phyloP scores from a whole-genome alignment of 352 stramenopile genomes.

The Labyrinthula sp. region DNA sequence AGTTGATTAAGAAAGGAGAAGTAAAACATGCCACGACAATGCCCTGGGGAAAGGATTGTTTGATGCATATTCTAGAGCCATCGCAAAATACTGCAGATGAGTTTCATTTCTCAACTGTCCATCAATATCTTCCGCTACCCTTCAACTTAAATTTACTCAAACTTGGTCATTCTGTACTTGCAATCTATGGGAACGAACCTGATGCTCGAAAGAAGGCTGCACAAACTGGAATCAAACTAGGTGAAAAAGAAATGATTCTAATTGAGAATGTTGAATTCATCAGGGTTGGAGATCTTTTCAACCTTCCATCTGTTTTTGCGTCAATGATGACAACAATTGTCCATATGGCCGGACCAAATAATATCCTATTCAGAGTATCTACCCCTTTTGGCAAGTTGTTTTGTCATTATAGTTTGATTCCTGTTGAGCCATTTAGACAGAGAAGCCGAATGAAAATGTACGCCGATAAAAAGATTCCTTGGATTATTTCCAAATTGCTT shows the following conservation, averaged over 20 bases:
- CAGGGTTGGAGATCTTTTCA: neutral
- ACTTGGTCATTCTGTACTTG: neutral
- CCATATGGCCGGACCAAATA: constrained; percentile 1
- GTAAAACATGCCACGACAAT: neutral
- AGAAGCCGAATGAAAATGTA: constrained; percentile 1
- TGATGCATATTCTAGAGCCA: constrained; percentile 13
- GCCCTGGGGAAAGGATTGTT: neutral
- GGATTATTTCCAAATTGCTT: constrained; percentile 3
- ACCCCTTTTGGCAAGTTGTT: neutral
- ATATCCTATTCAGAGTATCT: constrained; percentile 4
- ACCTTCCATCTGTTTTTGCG: neutral
- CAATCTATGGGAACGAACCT: constrained; percentile 3
- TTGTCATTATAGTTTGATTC: neutral
- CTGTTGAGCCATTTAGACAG: constrained; percentile 5
- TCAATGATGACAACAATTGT: neutral
- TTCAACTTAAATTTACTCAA: constrained; percentile 7
- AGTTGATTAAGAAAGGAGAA: neutral
- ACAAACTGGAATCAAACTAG: neutral
- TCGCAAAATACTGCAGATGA: constrained; percentile 6
- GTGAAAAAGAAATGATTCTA: neutral
- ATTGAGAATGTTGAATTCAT: constrained; percentile 1
- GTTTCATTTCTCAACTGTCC: constrained; percentile 11
- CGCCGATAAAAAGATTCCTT: constrained; percentile 1
- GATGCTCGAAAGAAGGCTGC: too few species aligned
- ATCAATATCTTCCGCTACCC: constrained; percentile 6